A percentile compares a stretch with the other conserved stretches of the same genome.
Evolutionary conservation across 306 rosid species (phyloP).

Genomic region (Dalbergia cultrata): DNA sequence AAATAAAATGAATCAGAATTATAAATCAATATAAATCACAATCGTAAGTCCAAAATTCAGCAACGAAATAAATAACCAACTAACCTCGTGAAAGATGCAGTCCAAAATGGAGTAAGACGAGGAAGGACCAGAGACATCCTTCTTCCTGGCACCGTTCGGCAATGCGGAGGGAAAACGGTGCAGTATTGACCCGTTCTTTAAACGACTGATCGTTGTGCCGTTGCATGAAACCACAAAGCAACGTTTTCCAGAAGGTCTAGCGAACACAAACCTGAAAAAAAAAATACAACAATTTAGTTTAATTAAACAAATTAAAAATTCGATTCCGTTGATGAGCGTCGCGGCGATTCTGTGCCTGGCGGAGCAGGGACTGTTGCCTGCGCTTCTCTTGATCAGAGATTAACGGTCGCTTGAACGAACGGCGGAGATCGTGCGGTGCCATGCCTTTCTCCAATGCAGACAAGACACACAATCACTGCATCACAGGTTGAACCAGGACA

Average conservation of each 20-base stretch:
- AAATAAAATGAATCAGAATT: background rate
- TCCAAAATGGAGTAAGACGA: slow-evolving; percentile 84
- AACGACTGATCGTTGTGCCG: slow-evolving; percentile 86
- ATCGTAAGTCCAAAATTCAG: background rate
- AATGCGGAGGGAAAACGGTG: slow-evolving; percentile 92
- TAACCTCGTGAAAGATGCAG: slow-evolving; percentile 97
- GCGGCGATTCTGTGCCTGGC: slow-evolving; percentile 83
- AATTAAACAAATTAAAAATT: background rate
- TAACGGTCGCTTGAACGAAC: slow-evolving; percentile 80
- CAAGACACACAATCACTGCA: background rate
- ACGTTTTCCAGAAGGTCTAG: slow-evolving; percentile 92
- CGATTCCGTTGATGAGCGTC: slow-evolving; percentile 61
- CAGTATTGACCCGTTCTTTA: slow-evolving; percentile 78
- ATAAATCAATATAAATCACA: no score
- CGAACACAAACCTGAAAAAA: slow-evolving; percentile 78
- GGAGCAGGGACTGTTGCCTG: slow-evolving; percentile 67
- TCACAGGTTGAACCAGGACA: background rate
- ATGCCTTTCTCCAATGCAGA: slow-evolving; percentile 31
- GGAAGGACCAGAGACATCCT: slow-evolving; percentile 64
- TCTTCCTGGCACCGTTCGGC: slow-evolving; percentile 77
- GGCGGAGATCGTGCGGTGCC: slow-evolving; percentile 86
- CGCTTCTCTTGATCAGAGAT: slow-evolving; percentile 88
- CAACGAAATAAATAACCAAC: background rate
- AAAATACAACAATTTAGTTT: background rate
- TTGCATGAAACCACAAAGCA: slow-evolving; percentile 86